Base-by-base conservation (phyloP, 169 alveolate species). In the Cryptosporidium felis region DNA sequence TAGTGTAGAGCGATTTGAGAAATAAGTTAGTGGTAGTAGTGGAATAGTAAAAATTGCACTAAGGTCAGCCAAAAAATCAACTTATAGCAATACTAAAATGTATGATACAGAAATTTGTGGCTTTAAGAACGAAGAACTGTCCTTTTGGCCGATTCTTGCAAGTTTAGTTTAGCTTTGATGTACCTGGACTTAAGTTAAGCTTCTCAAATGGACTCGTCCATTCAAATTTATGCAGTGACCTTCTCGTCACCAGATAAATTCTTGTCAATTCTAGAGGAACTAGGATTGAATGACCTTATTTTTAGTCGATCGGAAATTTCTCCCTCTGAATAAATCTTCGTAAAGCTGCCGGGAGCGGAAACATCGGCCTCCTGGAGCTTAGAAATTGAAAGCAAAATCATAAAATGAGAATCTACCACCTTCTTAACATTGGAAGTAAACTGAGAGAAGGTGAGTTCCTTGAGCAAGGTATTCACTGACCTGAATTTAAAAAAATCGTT, bases 401-500 rank as follows among this genome's bases (percentile, higher is more conserved):
- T 30, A 45, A 53, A 36, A 28, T 61, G 4, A 16, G 46, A 44
- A 16, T 47, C 28, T 30, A 8, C 32, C 12, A 44, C 12, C 28
- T 65, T 45, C 0, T 26, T 14, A 26, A 65, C 26, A 18, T 45
- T 45, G 14, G 12, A 26, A 0, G 4, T 23, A n/a, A 65, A 44
- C 30, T 18, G 4, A 0, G 3, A 18, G 49, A 65, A 65, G 6
- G 59, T 65, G 0, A 65, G 34, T 3, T n/a, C 38, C 2, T 28
- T 10, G n/a, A 65, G 46, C 9, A 65, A 32, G n/a, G 12, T 26
- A 1, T 14, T 28, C 16, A 30, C 32, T 10, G 49, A 45, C 18
- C 81, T 65, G 30, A 18, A 65, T 47, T 30, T 65, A 8, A 16
- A 16, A 26, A 65, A 65, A n/a, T 44, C 61, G 21, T 28, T 46